Base-by-base conservation (phyloP, 441 rosid genomes). In the Gossypium davidsonii region DNA sequence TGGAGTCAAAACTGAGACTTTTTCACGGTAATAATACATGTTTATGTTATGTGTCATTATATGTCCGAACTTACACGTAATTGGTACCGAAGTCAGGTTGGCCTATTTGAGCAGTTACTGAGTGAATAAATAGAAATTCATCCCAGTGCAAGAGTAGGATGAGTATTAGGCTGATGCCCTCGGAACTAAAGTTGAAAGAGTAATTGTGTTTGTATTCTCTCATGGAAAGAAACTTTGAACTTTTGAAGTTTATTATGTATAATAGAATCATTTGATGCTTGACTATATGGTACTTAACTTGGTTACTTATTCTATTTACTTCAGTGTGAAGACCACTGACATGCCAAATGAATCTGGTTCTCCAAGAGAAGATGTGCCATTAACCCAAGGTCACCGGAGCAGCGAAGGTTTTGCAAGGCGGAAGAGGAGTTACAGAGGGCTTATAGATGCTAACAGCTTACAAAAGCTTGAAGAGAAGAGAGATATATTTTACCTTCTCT, bases 401-500 rank as follows among this genome's bases (percentile, higher is more conserved):
- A 78, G 63, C 6, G 97, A 88, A 71, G 86, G 80, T 76, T 80
- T 59, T 68, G 23, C 75, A 48, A 82, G 83, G 79, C 91, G 84
- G 74, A 90, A 79, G 81, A 88, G 85, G 85, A 83, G 84, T 77
- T 83, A 71, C 60, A 93, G 91, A 74, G 94, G 91, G 77, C 78
- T 90, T 69, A 79, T 96, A 78, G 89, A 91, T 84, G 77, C 87
- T 83, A 86, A 89, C 88, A 90, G 76, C 82, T 84, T 96, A 81
- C 87, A 84, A 56, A 86, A 83, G 89, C 93, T 96, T 71, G 85
- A 88, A 79, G 97, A 96, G 84, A 92, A 86, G 96, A 91, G 95
- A 89, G 92, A 91, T 84, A 55, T 89, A 82, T 88, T 94, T 89
- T 94, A 81, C 76, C 80, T 86, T 82, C 92, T 94, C 90, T 94